Conservation (phyloP, 2,329 filamentous ascomycete genomes). For the Dothideomycetes sp. region DNA sequence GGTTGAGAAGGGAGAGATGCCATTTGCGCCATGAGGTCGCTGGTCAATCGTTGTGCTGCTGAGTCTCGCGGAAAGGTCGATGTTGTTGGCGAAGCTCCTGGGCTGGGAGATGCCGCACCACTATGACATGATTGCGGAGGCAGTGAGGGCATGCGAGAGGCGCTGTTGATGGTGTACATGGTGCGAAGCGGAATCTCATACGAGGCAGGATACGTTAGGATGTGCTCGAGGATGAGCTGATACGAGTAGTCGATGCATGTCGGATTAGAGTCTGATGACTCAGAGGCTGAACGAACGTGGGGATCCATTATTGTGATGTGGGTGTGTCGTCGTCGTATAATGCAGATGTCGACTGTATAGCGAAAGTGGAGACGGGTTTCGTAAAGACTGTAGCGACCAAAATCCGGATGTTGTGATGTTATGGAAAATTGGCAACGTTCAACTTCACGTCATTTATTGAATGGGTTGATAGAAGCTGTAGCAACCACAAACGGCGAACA, state of each 20-base stretch:
- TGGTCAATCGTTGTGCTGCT: slow-evolving; percentile 35
- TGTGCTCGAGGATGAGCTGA: slow-evolving; percentile 43
- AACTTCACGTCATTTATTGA: neutral
- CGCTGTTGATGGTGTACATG: slow-evolving; percentile 57
- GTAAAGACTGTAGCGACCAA: neutral
- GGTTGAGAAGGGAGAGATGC: slow-evolving; percentile 48
- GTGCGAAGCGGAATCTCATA: slow-evolving; percentile 57
- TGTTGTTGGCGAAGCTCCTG: slow-evolving; percentile 25
- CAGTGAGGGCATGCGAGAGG: slow-evolving; percentile 34
- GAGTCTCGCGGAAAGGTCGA: slow-evolving; percentile 18
- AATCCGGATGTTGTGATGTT: neutral
- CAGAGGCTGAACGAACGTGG: slow-evolving; percentile 23
- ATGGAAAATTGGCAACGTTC: neutral
- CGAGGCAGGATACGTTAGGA: slow-evolving; percentile 48
- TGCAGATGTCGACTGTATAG: too few species aligned
- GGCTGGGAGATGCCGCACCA: slow-evolving; percentile 16
- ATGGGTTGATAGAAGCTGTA: neutral
- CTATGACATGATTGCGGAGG: slow-evolving; percentile 12
- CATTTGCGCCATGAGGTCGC: slow-evolving; percentile 44
- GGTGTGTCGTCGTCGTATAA: neutral
- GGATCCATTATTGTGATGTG: neutral
- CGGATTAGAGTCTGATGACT: neutral
- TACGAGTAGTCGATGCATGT: slow-evolving; percentile 26
- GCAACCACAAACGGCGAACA: neutral
- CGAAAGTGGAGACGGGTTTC: too few species aligned